phyloP scores from a whole-genome alignment of 2,329 filamentous ascomycete genomes.

The Emergomyces orientalis region DNA sequence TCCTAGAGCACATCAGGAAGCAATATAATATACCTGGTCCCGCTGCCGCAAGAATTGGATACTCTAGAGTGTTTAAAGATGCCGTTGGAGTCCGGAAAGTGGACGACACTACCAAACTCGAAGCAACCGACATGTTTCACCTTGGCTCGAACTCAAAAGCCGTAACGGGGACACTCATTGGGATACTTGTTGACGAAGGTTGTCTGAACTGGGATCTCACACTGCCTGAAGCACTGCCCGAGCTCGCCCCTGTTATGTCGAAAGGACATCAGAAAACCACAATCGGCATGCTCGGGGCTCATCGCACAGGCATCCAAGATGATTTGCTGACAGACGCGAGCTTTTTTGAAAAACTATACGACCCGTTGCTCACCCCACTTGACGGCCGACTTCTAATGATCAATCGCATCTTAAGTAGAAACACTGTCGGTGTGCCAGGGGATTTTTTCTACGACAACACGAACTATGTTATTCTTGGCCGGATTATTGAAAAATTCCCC shows the following conservation, averaged over 20 bases:
- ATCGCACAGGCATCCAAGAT: conserved; percentile 9
- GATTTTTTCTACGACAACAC: conserved; percentile 11
- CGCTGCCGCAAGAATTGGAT: conserved; percentile 2
- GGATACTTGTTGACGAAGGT: conserved; percentile 10
- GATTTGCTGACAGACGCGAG: neutral
- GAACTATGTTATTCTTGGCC: conserved; percentile 12
- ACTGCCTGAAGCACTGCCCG: conserved; percentile 8
- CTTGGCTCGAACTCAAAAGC: conserved; percentile 10
- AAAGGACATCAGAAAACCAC: conserved; percentile 9
- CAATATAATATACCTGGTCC: conserved; percentile 8
- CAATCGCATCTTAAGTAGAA: conserved; percentile 6
- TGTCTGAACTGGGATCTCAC: conserved; percentile 9
- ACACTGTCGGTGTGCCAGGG: neutral
- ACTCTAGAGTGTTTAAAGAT: neutral
- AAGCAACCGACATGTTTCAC: conserved; percentile 9
- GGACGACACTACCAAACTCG: neutral
- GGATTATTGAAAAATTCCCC: conserved; percentile 8
- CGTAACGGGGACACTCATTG: conserved; percentile 11
- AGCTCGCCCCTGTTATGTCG: neutral
- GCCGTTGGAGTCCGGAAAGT: conserved; percentile 8
- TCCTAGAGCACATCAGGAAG: conserved; percentile 6
- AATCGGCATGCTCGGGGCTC: conserved; percentile 10
- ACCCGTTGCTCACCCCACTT: conserved; percentile 1
- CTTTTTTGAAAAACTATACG: conserved; percentile 8
- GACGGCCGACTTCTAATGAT: conserved; percentile 8